These are phyloP conservation scores for Cyclospora cayetanensis DNA, from an alignment of 169 alveolate genomes.

Conservation along the genomic window DNA sequence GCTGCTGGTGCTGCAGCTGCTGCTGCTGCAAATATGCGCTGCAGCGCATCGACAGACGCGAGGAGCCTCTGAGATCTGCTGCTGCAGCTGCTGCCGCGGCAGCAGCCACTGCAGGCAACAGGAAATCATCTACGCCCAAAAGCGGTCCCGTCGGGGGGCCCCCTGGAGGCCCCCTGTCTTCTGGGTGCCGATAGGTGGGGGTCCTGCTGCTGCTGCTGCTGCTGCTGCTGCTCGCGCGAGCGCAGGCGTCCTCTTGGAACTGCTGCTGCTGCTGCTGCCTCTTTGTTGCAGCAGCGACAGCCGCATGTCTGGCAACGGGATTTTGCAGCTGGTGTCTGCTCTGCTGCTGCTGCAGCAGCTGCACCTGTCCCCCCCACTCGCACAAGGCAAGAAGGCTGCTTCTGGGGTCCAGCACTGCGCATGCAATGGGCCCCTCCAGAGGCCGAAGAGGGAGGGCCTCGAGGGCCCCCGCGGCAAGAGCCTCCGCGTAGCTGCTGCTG, in stretches of 20 bases:
- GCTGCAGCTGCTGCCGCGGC: background rate
- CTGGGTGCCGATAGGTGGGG: too few relatives aligned
- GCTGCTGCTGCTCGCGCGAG: constrained; percentile 13
- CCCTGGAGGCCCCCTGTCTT: too few relatives aligned
- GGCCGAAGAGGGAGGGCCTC: constrained; percentile 20
- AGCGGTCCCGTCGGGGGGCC: too few relatives aligned
- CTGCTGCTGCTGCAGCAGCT: constrained; percentile 55
- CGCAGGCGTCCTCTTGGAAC: background rate
- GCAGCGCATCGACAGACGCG: background rate
- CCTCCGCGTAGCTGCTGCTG: background rate
- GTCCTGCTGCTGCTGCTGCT: background rate
- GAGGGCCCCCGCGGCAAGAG: constrained; percentile 24
- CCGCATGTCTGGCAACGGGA: background rate
- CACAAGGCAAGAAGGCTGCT: background rate
- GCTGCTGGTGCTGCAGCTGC: constrained; percentile 54
- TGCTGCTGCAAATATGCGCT: constrained; percentile 21
- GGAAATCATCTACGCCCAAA: background rate
- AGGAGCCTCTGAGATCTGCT: background rate
- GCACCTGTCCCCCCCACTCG: constrained; percentile 13
- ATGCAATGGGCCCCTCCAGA: constrained; percentile 16
- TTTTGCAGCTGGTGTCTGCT: background rate
- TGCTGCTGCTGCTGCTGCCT: constrained; percentile 36
- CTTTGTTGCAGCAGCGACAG: background rate
- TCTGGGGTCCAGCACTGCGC: background rate
- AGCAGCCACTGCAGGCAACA: background rate